Evolutionary conservation across 2,329 filamentous ascomycete species (phyloP).

Genomic region (Arthrocladium fulminans): DNA sequence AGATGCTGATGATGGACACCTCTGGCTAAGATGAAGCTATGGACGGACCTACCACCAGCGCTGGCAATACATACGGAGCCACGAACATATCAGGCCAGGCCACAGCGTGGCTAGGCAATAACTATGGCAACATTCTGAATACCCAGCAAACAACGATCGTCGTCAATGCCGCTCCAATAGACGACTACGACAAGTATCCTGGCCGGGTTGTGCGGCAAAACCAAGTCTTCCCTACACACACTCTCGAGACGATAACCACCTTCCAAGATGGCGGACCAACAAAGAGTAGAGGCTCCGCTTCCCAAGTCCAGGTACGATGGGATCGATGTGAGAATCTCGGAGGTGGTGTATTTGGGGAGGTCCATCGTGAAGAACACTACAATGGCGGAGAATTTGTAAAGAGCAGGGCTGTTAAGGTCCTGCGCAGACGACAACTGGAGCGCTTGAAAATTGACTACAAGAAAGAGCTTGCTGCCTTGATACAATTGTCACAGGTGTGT

Average conservation of each 20-base stretch:
- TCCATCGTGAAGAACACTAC: not conserved
- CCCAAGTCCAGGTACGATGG: not conserved
- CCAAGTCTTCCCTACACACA: not conserved
- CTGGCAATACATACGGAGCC: too few relatives aligned
- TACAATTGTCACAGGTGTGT: slow-evolving; percentile 7
- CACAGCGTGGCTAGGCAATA: too few relatives aligned
- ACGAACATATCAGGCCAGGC: too few relatives aligned
- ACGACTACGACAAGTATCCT: too few relatives aligned
- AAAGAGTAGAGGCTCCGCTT: not conserved
- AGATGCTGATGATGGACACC: too few relatives aligned
- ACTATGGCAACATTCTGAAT: too few relatives aligned
- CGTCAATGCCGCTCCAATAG: too few relatives aligned
- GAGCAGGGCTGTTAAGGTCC: slow-evolving; percentile 10
- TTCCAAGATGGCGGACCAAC: not conserved
- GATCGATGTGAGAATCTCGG: not conserved
- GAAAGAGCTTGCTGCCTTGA: slow-evolving; percentile 8
- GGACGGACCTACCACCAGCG: too few relatives aligned
- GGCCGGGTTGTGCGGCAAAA: not conserved
- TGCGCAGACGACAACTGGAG: not conserved
- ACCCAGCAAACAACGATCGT: too few relatives aligned
- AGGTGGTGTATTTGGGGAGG: slow-evolving; percentile 5
- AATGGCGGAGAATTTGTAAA: not conserved
- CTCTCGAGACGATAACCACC: not conserved
- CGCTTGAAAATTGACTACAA: slow-evolving; percentile 9
- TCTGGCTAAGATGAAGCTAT: not conserved